phyloP scores from a whole-genome alignment of 352 stramenopile genomes.

The Elongisporangium anandrum region DNA sequence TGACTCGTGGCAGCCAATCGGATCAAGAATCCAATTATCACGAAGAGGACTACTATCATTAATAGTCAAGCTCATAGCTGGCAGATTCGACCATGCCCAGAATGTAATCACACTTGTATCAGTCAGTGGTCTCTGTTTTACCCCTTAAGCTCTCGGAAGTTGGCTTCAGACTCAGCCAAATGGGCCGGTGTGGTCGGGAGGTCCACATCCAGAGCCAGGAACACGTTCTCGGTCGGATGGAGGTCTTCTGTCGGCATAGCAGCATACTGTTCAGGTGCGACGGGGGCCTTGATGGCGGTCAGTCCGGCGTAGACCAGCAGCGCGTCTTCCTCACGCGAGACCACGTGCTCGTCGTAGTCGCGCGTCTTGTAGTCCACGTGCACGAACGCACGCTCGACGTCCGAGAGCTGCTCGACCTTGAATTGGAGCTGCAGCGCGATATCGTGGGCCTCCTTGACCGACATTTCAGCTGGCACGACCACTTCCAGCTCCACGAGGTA shows the following conservation, averaged over 20 bases:
- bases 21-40: too few species aligned
- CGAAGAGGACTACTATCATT: too few species aligned
- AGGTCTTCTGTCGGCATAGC: neutral
- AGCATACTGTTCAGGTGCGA: neutral
- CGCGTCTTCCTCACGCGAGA: conserved; percentile 17
- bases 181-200: neutral
- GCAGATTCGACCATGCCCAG: too few species aligned
- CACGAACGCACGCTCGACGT: conserved; percentile 88
- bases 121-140: neutral
- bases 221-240: neutral
- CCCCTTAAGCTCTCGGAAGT: neutral
- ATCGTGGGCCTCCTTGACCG: conserved; percentile 91
- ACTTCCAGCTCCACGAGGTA: conserved; percentile 94
- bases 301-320: conserved; percentile 37
- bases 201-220: neutral
- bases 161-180: neutral
- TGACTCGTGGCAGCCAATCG: too few species aligned
- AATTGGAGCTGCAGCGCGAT: conserved; percentile 94
- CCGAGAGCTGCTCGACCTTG: conserved; percentile 87
- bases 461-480: conserved; percentile 87
- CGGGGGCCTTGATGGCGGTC: neutral
- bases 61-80: too few species aligned
- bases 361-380: conserved; percentile 92
- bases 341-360: conserved; percentile 69
- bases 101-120: too few species aligned